These are phyloP conservation scores for Magnaporthales sp. DNA, from an alignment of 2,329 filamentous ascomycete genomes.

Conservation along the genomic window DNA sequence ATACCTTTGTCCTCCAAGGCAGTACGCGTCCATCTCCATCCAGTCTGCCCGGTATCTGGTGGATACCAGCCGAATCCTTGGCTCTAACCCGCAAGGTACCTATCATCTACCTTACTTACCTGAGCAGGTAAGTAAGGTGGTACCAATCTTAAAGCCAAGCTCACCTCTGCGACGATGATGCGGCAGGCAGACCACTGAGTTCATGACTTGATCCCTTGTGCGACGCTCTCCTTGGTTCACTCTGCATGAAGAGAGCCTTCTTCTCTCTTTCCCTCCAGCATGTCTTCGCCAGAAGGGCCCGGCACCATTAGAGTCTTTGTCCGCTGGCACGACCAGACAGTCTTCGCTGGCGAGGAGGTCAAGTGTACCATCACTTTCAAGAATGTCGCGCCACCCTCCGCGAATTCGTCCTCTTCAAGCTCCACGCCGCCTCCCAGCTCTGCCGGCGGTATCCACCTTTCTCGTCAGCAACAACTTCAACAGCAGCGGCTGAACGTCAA, in stretches of 20 bases:
- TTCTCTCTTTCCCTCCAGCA: conserved; percentile 16
- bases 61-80: background rate
- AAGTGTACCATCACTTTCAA: conserved; percentile 95
- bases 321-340: conserved; percentile 85
- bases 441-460: conserved; percentile 11
- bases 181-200: background rate
- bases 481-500: conserved; percentile 14
- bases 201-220: background rate
- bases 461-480: conserved; percentile 6
- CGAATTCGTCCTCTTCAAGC: conserved; percentile 11
- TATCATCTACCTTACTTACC: background rate
- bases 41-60: too few relatives aligned
- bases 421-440: background rate
- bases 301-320: conserved; percentile 91
- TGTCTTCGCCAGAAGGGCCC: conserved; percentile 35
- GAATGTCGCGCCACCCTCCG: conserved; percentile 55
- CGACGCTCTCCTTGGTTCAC: background rate
- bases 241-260: background rate
- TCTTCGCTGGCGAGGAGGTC: conserved; percentile 94
- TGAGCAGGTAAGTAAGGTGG: background rate
- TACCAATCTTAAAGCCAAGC: background rate
- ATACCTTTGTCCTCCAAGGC: background rate
- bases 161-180: background rate
- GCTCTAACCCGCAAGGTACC: background rate
- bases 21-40: too few relatives aligned